Conservation (phyloP, 2,329 filamentous ascomycete species). For the Trichoderma sp. region DNA sequence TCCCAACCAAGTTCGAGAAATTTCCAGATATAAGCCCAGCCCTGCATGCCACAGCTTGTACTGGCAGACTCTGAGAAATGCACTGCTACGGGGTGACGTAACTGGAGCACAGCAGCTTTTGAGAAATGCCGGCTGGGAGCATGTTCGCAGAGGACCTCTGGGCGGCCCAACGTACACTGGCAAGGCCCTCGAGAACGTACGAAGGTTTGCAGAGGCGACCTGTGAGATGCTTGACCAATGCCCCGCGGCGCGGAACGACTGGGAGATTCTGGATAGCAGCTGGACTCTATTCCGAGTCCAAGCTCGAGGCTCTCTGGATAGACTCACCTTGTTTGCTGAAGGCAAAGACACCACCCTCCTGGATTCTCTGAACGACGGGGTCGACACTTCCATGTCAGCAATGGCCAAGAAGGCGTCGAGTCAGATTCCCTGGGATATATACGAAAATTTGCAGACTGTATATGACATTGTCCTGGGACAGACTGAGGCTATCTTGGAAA, state of each 20-base stretch:
- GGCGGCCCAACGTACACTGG: slow-evolving; percentile 72
- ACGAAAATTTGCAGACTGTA: slow-evolving; percentile 78
- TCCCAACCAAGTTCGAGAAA: slow-evolving; percentile 65
- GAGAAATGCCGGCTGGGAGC: slow-evolving; percentile 74
- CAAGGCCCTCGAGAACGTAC: slow-evolving; percentile 75
- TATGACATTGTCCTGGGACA: slow-evolving; percentile 82
- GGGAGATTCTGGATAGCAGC: slow-evolving; percentile 80
- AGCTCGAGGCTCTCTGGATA: slow-evolving; percentile 68
- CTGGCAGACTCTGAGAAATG: slow-evolving; percentile 81
- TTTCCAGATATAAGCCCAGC: slow-evolving; percentile 68
- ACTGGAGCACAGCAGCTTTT: slow-evolving; percentile 68
- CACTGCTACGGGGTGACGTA: slow-evolving; percentile 76
- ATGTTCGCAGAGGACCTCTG: slow-evolving; percentile 70
- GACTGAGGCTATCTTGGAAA: slow-evolving; percentile 72
- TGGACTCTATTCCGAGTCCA: slow-evolving; percentile 85
- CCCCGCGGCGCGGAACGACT: slow-evolving; percentile 71
- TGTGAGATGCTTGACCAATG: slow-evolving; percentile 72
- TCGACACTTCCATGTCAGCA: slow-evolving; percentile 60
- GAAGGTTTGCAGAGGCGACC: slow-evolving; percentile 70
- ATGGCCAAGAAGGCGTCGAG: slow-evolving; percentile 79
- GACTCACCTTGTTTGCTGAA: slow-evolving; percentile 79
- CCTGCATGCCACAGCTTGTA: slow-evolving; percentile 77
- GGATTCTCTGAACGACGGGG: slow-evolving; percentile 41
- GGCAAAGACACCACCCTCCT: slow-evolving; percentile 59
- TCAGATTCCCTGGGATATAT: slow-evolving; percentile 86